phyloP scores from a whole-genome alignment of 164 flowering plant genomes.

The Magnolia officinalis region DNA sequence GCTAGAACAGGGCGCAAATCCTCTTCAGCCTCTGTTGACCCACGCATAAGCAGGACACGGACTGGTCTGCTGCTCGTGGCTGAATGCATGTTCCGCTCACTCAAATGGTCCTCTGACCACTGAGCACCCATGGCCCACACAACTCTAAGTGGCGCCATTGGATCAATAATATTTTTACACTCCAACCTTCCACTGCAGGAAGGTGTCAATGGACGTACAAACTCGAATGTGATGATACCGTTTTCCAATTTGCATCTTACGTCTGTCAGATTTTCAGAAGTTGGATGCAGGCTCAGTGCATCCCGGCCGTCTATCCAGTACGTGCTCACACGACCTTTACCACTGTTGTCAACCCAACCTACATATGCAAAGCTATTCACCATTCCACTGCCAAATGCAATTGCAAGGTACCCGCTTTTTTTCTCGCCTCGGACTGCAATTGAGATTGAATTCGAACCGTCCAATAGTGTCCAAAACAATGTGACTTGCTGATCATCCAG shows the following conservation, averaged over 20 bases:
- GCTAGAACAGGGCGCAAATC: conserved; percentile 90
- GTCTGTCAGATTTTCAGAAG: conserved; percentile 78
- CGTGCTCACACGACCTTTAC: conserved; percentile 66
- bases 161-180: conserved; percentile 84
- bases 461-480: conserved; percentile 79
- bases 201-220: conserved; percentile 75
- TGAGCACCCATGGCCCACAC: conserved; percentile 97
- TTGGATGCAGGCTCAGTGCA: conserved; percentile 63
- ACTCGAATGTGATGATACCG: conserved; percentile 88
- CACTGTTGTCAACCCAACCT: conserved; percentile 78
- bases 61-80: conserved; percentile 67
- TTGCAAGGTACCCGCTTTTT: conserved; percentile 89
- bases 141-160: conserved; percentile 79
- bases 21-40: conserved; percentile 95
- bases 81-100: conserved; percentile 85
- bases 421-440: conserved; percentile 91
- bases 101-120: conserved; percentile 67
- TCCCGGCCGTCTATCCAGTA: conserved; percentile 90
- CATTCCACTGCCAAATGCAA: conserved; percentile 87
- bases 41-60: conserved; percentile 72
- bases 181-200: conserved; percentile 54
- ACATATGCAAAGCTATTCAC: conserved; percentile 86
- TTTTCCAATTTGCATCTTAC: conserved; percentile 90
- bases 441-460: conserved; percentile 49
- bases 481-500: conserved; percentile 97